These are phyloP conservation scores for Physcia stellaris DNA, from an alignment of 495 filamentous ascomycete species.

Conservation along the genomic window DNA sequence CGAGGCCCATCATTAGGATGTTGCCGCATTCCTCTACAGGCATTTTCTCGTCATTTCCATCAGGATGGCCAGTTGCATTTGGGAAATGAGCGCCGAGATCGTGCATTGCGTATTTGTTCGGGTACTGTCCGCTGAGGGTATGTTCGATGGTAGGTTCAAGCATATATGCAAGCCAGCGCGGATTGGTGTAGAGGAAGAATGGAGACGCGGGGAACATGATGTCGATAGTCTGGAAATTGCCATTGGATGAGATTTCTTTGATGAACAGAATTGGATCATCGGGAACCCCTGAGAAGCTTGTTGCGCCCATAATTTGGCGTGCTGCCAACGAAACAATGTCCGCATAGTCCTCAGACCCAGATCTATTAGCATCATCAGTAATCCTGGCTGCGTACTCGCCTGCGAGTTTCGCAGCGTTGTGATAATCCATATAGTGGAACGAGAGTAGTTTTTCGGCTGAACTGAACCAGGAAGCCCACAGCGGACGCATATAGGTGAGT, in stretches of 20 bases:
- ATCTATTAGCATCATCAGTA: conserved; percentile 54
- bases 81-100: conserved; percentile 83
- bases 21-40: conserved; percentile 94
- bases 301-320: conserved; percentile 86
- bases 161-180: conserved; percentile 79
- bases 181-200: conserved; percentile 92
- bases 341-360: conserved; percentile 56
- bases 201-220: conserved; percentile 93
- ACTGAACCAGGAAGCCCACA: conserved; percentile 70
- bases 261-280: conserved; percentile 75
- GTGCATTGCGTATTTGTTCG: conserved; percentile 83
- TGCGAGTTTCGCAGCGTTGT: conserved; percentile 46
- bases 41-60: conserved; percentile 91
- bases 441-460: conserved; percentile 47
- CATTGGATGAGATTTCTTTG: conserved; percentile 92
- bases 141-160: conserved; percentile 86
- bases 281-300: conserved; percentile 75
- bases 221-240: conserved; percentile 92
- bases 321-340: conserved; percentile 82
- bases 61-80: conserved; percentile 79
- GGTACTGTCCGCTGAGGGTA: conserved; percentile 82
- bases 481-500: conserved; percentile 67
- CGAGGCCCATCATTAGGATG: conserved; percentile 89
- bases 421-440: conserved; percentile 66
- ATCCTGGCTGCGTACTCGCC: conserved; percentile 70